Evolutionary conservation across 371 early-diverging fungal species (phyloP).

Genomic region (Mucor sp.): DNA sequence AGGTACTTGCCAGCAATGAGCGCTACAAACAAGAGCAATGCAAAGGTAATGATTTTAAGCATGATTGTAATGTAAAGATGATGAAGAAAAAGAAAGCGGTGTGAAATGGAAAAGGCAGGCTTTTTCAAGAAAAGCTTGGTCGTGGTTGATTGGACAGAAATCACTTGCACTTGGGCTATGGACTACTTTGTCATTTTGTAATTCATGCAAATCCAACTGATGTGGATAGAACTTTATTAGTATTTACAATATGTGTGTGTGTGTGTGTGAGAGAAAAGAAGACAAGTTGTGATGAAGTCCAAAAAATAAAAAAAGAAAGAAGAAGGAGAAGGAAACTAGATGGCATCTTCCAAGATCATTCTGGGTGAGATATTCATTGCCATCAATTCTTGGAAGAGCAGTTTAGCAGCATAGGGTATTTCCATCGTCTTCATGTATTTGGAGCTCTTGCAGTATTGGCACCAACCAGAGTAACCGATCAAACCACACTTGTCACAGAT

Average conservation of each 20-base stretch:
- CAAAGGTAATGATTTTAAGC: not conserved
- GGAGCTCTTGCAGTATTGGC: constrained; percentile 92
- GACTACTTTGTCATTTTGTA: not conserved
- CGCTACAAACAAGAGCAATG: constrained; percentile 9
- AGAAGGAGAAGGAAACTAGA: constrained; percentile 21
- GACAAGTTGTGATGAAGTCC: not conserved
- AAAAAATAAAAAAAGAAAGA: not conserved
- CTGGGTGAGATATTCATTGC: constrained; percentile 97
- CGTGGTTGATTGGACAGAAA: not conserved
- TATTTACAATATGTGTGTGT: constrained; percentile 21
- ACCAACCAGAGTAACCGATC: constrained; percentile 95
- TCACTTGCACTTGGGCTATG: not conserved
- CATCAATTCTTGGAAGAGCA: constrained; percentile 97
- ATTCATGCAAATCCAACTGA: constrained; percentile 1
- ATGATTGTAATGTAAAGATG: not conserved
- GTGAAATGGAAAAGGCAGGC: not conserved
- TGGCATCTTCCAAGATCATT: constrained; percentile 51
- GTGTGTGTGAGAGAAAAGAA: not conserved
- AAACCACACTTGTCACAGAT: constrained; percentile 95
- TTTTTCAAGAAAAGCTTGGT: not conserved
- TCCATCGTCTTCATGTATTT: constrained; percentile 88
- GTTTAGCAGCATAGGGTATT: constrained; percentile 97
- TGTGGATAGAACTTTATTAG: not conserved
- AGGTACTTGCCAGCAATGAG: constrained; percentile 1
- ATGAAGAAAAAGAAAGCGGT: not conserved